Percentiles rank a stretch among this genome's conserved stretches.
Evolutionary conservation across 2,329 filamentous ascomycete genomes (phyloP).

Genomic region (Balansia obtecta): DNA sequence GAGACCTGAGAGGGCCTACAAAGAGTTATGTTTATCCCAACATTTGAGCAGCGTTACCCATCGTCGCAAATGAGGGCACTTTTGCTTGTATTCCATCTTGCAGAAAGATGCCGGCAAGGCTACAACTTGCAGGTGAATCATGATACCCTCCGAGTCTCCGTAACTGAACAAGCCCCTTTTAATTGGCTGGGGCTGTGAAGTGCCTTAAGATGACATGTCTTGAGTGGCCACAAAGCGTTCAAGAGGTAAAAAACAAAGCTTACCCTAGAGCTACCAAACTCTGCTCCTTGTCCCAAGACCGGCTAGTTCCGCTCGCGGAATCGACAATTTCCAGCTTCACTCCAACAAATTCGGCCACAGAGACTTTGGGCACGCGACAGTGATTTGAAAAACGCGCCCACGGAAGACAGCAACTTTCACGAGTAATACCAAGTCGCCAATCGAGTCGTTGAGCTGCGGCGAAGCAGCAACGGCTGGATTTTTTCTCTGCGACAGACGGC

Average conservation of each 20-base stretch:
- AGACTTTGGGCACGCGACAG: neutral
- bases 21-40: no score
- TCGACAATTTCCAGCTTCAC: neutral
- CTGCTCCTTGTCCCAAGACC: neutral
- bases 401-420: neutral
- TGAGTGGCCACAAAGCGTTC: no score
- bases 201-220: no score
- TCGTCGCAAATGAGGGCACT: neutral
- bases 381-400: neutral
- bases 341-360: neutral
- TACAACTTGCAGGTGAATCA: no score
- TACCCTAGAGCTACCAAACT: slow-evolving; percentile 1
- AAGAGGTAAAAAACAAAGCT: neutral
- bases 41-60: no score
- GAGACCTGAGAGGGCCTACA: no score
- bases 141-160: no score
- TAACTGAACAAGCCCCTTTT: no score
- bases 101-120: no score
- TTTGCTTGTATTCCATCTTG: neutral
- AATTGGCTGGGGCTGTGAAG: no score
- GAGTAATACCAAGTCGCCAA: neutral
- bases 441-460: neutral
- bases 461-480: neutral
- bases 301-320: slow-evolving; percentile 2
- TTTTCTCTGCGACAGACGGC: neutral